Conservation (phyloP, 768 basidiomycete species). For the Termitomyces heimii region DNA sequence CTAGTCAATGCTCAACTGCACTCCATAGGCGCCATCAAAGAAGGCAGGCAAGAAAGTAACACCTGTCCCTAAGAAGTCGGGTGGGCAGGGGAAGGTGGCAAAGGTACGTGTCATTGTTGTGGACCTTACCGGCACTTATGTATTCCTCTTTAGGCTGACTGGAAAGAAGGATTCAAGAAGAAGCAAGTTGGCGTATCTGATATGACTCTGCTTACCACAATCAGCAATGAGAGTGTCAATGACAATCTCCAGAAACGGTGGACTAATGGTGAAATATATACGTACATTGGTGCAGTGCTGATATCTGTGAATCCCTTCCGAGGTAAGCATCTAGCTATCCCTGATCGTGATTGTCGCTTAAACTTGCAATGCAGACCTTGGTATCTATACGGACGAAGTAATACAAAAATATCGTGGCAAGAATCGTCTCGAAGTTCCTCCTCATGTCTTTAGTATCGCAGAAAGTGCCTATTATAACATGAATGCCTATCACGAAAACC, state of each 20-base stretch:
- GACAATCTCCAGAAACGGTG: constrained; percentile 97
- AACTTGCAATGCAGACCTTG: constrained; percentile 60
- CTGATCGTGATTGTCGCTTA: constrained; percentile 3
- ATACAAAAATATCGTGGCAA: constrained; percentile 87
- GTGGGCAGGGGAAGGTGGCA: constrained; percentile 58
- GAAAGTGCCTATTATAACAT: constrained; percentile 98
- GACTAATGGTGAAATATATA: constrained; percentile 95
- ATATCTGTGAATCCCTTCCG: constrained; percentile 99
- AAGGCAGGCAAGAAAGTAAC: constrained; percentile 84
- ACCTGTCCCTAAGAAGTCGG: constrained; percentile 57
- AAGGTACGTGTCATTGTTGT: constrained; percentile 45
- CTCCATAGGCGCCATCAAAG: constrained; percentile 72
- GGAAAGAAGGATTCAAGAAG: constrained; percentile 99
- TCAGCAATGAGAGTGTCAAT: constrained; percentile 97
- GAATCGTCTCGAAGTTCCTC: constrained; percentile 96
- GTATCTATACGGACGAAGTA: constrained; percentile 93
- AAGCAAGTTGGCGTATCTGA: constrained; percentile 97
- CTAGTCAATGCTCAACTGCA: neutral
- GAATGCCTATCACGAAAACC: constrained; percentile 99
- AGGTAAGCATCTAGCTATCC: constrained; percentile 42
- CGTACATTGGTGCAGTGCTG: constrained; percentile 96
- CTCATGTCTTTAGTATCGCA: constrained; percentile 96
- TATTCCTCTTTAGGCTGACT: constrained; percentile 72
- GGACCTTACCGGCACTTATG: constrained; percentile 6
- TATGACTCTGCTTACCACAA: constrained; percentile 96